A percentile compares a stretch with the other conserved stretches of the same genome.
Evolutionary conservation across 768 basidiomycete genomes (phyloP).

Genomic region (Podaxis sp.): DNA sequence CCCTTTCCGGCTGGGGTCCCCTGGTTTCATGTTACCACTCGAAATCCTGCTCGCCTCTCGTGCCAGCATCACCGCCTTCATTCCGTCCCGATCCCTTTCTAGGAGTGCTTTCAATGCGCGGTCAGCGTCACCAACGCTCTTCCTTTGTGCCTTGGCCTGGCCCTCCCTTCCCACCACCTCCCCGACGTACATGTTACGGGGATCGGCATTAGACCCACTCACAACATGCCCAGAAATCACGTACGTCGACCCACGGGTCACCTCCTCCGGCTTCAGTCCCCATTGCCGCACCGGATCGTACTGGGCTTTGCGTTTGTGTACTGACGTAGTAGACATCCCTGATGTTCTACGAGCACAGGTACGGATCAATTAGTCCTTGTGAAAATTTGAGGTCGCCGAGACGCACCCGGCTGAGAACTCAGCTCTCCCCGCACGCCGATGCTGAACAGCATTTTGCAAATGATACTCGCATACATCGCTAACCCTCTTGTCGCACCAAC

Average conservation of each 20-base stretch:
- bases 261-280: slow-evolving; percentile 64
- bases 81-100: slow-evolving; percentile 65
- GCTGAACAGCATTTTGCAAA: slow-evolving; percentile 75
- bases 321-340: slow-evolving; percentile 56
- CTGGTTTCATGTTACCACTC: slow-evolving; percentile 19
- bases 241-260: slow-evolving; percentile 57
- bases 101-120: slow-evolving; percentile 56
- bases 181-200: slow-evolving; percentile 46
- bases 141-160: slow-evolving; percentile 72
- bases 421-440: slow-evolving; percentile 69
- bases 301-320: slow-evolving; percentile 49
- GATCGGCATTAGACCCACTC: slow-evolving; percentile 38
- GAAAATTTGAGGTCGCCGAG: not conserved
- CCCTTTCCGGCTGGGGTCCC: slow-evolving; percentile 13
- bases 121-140: slow-evolving; percentile 60
- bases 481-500: slow-evolving; percentile 90
- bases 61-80: slow-evolving; percentile 61
- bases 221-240: slow-evolving; percentile 80
- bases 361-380: not conserved
- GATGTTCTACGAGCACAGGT: slow-evolving; percentile 52
- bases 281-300: slow-evolving; percentile 74
- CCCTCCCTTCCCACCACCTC: slow-evolving; percentile 81
- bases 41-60: slow-evolving; percentile 37
- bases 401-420: slow-evolving; percentile 85
- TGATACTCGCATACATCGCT: slow-evolving; percentile 92